A percentile compares a stretch with the other conserved stretches of the same genome.
These are phyloP conservation scores for Solanum paucissectum DNA, from an alignment of 257 asterid species.

Conservation along the genomic window DNA sequence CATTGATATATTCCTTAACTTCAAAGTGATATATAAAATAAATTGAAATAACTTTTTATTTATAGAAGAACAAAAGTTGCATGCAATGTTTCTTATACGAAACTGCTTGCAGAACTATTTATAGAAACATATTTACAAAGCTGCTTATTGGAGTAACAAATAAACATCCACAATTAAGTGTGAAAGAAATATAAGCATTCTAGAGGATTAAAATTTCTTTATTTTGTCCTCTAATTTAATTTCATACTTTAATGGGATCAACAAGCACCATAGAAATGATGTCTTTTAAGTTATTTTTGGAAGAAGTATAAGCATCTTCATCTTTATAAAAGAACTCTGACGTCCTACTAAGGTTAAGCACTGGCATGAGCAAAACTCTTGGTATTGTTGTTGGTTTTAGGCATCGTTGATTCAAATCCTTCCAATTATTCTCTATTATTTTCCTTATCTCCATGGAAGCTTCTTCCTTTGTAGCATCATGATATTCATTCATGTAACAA, in stretches of 20 bases:
- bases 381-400: background rate
- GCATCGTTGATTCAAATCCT: background rate
- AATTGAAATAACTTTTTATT: too few relatives aligned
- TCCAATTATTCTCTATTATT: background rate
- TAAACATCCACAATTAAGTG: too few relatives aligned
- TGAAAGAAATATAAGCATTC: background rate
- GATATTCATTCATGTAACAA: background rate
- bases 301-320: background rate
- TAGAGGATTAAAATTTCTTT: background rate
- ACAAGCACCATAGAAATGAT: background rate
- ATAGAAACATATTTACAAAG: too few relatives aligned
- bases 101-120: too few relatives aligned
- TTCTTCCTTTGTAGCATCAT: background rate
- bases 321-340: background rate
- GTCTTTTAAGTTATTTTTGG: background rate
- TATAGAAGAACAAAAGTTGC: too few relatives aligned
- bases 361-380: background rate
- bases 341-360: background rate
- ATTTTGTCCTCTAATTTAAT: too few relatives aligned
- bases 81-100: too few relatives aligned
- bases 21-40: too few relatives aligned
- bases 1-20: too few relatives aligned
- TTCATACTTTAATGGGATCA: background rate
- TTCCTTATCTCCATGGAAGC: background rate
- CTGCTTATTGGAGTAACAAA: too few relatives aligned